Base-by-base conservation (phyloP, 2,329 filamentous ascomycete species). In the Diatrype stigma region DNA sequence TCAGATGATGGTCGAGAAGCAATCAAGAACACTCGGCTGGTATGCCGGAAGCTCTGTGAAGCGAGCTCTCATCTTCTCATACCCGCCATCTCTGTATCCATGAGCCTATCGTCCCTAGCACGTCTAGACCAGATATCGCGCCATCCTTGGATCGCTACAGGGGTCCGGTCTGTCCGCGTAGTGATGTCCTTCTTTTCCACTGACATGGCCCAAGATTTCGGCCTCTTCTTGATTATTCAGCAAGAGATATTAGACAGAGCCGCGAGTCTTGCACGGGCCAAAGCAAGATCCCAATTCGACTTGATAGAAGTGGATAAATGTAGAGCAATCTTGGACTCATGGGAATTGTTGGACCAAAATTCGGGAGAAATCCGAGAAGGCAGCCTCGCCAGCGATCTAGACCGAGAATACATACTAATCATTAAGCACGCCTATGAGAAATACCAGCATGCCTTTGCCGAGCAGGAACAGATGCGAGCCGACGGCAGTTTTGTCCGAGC, bases 31-130 rank as follows among this genome's bases (percentile, higher is more conserved):
- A 17, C 51, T n/a, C 55, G 58, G 12, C 30, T 60, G 16, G 52
- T 53, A 3, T 61, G 60, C 21, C 40, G 49, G 32, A 51, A 50
- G 4, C 61, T 61, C 48, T 47, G 48, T 22, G 46, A 45, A 5
- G 40, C 40, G 10, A 61, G 60, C 46, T 60, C 58, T 6, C 51
- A 56, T 34, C 52, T 60, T 22, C 56, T 62, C 11, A 7, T 60
- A 6, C 16, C 22, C 7, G 4, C 11, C n/a, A 16, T 62, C 46
- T 7, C 34, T 3, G 48, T 60, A 34, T n/a, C 34, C 4, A 19
- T 59, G 37, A 47, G 32, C 3, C n/a, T 19, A 6, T 17, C 28
- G 7, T 60, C 56, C n/a, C 48, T 60, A 12, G 49, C 47, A 19
- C 48, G 42, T 12, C 49, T 61, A 6, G 50, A 55, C 7, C 12